Evolutionary conservation across 2,329 filamentous ascomycete species (phyloP), one percentile per base, ranked within the genome.

Genomic region (Aspergillus sp.): DNA sequence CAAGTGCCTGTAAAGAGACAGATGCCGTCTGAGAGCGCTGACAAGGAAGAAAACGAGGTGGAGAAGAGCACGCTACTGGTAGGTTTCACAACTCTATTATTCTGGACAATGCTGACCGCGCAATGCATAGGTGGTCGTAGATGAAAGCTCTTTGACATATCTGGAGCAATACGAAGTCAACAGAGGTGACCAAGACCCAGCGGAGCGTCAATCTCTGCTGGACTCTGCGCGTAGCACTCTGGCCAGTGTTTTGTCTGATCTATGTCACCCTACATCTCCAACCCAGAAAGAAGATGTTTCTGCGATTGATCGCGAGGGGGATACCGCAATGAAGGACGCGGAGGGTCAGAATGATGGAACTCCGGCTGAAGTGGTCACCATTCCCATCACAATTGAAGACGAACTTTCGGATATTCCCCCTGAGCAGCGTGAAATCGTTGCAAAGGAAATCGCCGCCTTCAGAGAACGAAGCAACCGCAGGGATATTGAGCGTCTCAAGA

Each of bases 371-470:
- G 85, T 96, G 33, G 85, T 95, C 51, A 95, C 90, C 45, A 95
- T 97, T 46, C 85, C 90, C 4, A 77, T 95, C 29, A 83, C 85
- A 1, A 81, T 86, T 41, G 93, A 98, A 50, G 94, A 98, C 60
- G 93, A 98, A 60, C 75, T 98, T 36, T 85, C 90, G 13, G 93
- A 98, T 58, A 96, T 98, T 38, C 93, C 93, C 0, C 85, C 88
- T 1, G 93, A 97, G 62, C 94, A 95, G 89, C 84, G 93, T 26
- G 93, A 95, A 62, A 90, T 89, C 0, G 93, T 98, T 11, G 88
- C 93, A 0, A 85, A 85, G 45, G 94, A 98, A 64, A 98, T 98
- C 58, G 84, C 89, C 0, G 88, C 90, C 0, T 98, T 98, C 73
- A 80, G 93, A 52, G 93, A 98, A 53, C 80, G 91, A 13, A 96